These are phyloP conservation scores for Diplotaxis tenuifolia DNA, from an alignment of 345 rosid species.

Conservation along the genomic window DNA sequence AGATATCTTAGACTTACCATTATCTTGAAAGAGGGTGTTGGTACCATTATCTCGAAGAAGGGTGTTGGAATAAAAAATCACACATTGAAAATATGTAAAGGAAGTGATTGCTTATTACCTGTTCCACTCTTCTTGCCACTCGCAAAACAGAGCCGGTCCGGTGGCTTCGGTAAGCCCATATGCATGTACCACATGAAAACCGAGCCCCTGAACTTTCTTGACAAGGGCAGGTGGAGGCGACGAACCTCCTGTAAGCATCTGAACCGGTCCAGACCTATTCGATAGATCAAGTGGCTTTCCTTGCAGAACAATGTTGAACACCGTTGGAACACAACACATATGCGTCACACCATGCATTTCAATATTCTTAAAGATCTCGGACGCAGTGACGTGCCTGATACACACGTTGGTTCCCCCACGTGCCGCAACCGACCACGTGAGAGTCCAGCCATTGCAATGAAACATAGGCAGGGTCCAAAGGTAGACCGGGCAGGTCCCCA, in stretches of 20 bases:
- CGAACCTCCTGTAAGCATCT: slow-evolving; percentile 68
- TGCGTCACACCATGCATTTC: slow-evolving; percentile 60
- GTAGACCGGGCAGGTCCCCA: slow-evolving; percentile 51
- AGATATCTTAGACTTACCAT: too few relatives aligned
- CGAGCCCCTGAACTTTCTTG: slow-evolving; percentile 46
- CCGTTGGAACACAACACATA: slow-evolving; percentile 78
- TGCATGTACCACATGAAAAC: slow-evolving; percentile 66
- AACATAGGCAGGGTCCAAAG: slow-evolving; percentile 94
- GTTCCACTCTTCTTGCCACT: slow-evolving; percentile 75
- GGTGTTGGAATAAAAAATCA: too few relatives aligned
- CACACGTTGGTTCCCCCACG: slow-evolving; percentile 81
- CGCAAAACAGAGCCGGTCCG: slow-evolving; percentile 72
- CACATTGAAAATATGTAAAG: too few relatives aligned
- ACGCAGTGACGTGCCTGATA: slow-evolving; percentile 49
- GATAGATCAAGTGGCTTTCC: slow-evolving; percentile 28
- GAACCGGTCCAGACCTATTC: slow-evolving; percentile 41
- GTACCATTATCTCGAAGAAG: too few relatives aligned
- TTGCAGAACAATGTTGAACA: slow-evolving; percentile 47
- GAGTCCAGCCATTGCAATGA: slow-evolving; percentile 85
- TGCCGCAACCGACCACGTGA: slow-evolving; percentile 76
- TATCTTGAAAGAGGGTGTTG: too few relatives aligned
- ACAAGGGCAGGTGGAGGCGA: slow-evolving; percentile 63
- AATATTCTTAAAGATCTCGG: slow-evolving; percentile 53
- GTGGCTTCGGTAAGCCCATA: slow-evolving; percentile 82
- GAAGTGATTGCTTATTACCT: neutral